A percentile compares a stretch with the other conserved stretches of the same genome.
Conservation (phyloP, 2,329 filamentous ascomycete species). For the Tolypocladium endophyticum region DNA sequence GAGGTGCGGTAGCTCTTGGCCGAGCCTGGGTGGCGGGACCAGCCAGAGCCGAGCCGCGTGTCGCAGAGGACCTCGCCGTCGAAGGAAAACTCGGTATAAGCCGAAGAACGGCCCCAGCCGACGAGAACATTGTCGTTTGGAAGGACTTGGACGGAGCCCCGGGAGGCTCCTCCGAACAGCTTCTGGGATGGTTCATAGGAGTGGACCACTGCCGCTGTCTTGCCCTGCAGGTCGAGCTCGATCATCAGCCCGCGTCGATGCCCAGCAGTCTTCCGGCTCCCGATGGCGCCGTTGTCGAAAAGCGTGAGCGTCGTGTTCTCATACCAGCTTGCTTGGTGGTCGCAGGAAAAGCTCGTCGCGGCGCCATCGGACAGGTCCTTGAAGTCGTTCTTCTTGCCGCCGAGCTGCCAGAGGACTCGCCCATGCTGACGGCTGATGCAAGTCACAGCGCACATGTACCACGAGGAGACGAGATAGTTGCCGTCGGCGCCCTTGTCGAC, state of each 20-base stretch:
- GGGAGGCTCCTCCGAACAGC: conserved; percentile 22
- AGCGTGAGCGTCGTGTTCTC: conserved; percentile 40
- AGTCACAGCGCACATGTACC: conserved; percentile 34
- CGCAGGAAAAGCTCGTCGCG: conserved; percentile 31
- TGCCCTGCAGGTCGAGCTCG: conserved; percentile 9
- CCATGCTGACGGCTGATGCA: conserved; percentile 36
- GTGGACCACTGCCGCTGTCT: conserved; percentile 24
- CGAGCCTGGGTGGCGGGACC: conserved; percentile 18
- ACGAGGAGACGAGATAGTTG: conserved; percentile 44
- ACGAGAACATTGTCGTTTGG: conserved; percentile 40
- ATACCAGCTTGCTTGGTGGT: conserved; percentile 38
- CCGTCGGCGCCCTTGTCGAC: conserved; percentile 38
- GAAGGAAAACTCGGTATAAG: conserved; percentile 33
- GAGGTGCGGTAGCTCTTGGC: conserved; percentile 45
- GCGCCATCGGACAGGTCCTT: conserved; percentile 19
- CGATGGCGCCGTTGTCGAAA: conserved; percentile 22
- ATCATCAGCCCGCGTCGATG: conserved; percentile 14
- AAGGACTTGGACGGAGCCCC: conserved; percentile 41
- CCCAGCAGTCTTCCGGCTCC: conserved; percentile 1
- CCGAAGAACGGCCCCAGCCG: conserved; percentile 43
- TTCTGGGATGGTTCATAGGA: conserved; percentile 21
- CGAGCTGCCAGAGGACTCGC: conserved; percentile 40
- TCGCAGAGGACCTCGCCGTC: conserved; percentile 44
- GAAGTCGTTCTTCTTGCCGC: conserved; percentile 33
- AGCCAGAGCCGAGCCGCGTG: conserved; percentile 30